Evolutionary conservation across 2,329 filamentous ascomycete species (phyloP).

Genomic region (Cordyceps tenuipes): DNA sequence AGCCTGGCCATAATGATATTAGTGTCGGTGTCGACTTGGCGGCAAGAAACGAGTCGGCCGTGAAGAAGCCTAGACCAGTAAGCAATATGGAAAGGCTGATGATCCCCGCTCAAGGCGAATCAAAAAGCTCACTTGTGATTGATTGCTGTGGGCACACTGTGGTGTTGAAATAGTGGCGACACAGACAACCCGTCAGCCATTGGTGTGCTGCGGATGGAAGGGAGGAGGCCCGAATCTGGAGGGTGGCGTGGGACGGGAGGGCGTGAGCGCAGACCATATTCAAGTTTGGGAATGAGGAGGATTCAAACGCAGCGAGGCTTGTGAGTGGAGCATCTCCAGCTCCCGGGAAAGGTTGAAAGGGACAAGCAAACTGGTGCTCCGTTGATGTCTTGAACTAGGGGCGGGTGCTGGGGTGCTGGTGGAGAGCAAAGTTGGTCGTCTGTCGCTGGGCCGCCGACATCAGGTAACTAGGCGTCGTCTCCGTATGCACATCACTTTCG

Average conservation of each 20-base stretch:
- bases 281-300: constrained; percentile 6
- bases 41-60: neutral
- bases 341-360: neutral
- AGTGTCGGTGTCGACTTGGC: no score
- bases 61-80: neutral
- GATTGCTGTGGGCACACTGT: neutral
- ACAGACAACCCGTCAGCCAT: neutral
- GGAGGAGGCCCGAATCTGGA: constrained; percentile 5
- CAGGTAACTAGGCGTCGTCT: neutral
- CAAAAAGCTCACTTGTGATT: neutral
- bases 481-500: constrained; percentile 3
- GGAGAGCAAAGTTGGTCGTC: neutral
- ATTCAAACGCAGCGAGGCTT: constrained; percentile 4
- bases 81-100: neutral
- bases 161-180: neutral
- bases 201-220: neutral
- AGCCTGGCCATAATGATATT: neutral
- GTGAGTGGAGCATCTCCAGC: constrained; percentile 1
- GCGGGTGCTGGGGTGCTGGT: constrained; percentile 2
- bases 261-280: constrained; percentile 6
- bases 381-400: neutral
- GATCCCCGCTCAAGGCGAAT: neutral
- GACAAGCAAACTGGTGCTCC: neutral
- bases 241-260: neutral
- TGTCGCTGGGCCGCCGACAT: constrained; percentile 9